These are phyloP conservation scores for Podila minutissima DNA, from an alignment of 192 early-diverging fungal species.

Conservation along the genomic window DNA sequence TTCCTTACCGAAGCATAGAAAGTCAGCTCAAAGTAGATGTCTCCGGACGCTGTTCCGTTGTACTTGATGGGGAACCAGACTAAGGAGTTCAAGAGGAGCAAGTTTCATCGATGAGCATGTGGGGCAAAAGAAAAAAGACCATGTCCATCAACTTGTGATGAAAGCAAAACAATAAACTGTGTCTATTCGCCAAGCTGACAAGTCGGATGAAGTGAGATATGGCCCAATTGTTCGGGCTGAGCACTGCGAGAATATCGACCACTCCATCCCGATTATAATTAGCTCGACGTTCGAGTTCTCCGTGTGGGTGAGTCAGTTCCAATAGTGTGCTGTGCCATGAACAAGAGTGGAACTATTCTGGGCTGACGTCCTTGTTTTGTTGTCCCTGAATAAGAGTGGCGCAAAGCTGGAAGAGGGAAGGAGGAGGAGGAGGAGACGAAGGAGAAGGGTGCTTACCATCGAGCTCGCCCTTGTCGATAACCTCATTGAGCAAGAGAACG, in stretches of 20 bases:
- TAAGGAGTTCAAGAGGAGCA: constrained; percentile 8
- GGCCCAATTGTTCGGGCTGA: too few species aligned
- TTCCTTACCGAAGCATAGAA: constrained; percentile 61
- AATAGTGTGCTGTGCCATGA: too few species aligned
- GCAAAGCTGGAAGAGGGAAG: neutral
- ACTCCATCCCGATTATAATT: too few species aligned
- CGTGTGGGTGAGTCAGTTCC: too few species aligned
- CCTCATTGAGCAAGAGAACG: constrained; percentile 53
- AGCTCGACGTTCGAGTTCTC: too few species aligned
- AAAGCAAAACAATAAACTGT: too few species aligned
- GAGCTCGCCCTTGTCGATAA: constrained; percentile 60
- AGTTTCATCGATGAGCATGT: neutral
- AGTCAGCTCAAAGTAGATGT: constrained; percentile 64
- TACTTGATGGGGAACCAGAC: constrained; percentile 61
- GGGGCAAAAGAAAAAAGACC: neutral
- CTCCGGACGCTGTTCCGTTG: constrained; percentile 54
- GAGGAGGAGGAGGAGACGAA: too few species aligned
- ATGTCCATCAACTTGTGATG: neutral
- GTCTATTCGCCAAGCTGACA: too few species aligned
- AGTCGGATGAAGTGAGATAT: too few species aligned
- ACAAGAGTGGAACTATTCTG: too few species aligned
- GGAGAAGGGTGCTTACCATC: constrained; percentile 49
- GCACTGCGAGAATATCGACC: too few species aligned
- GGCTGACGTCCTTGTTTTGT: too few species aligned
- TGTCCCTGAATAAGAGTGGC: neutral